Evolutionary conservation across 2,329 filamentous ascomycete species (phyloP), one percentile per base, ranked within the genome.

Genomic region (Westerdykella sp.): DNA sequence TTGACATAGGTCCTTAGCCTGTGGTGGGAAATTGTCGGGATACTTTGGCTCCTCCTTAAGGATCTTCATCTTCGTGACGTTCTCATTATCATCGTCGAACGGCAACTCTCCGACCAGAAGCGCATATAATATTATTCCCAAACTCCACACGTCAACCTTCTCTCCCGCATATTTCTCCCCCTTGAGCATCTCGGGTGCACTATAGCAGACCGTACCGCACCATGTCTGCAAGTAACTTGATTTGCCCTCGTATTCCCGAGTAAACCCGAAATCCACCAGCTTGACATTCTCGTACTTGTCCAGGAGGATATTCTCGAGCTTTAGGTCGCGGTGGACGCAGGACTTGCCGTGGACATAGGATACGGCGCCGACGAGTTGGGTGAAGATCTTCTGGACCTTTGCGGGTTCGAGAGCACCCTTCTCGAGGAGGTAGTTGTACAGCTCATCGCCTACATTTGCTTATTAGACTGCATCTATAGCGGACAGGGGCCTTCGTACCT

Each of bases 241-340:
- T 57, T 94, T 89, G 47, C 91, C 91, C 68, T 96, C 89, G 66
- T 98, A 98, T 69, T 98, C 93, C 53, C 93, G 79, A 10, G 93
- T 98, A 63, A 98, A 98, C 14, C 93, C 93, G 71, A 98, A 98
- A 66, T 98, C 93, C 54, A 94, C 91, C 47, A 98, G 73, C 70
- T 98, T 98, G 55, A 98, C 93, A 60, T 97, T 95, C 63, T 94
- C 91, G 62, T 96, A 78, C 67, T 94, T 97, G 72, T 98, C 93
- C 54, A 98, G 78, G 37, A 98, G 73, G 45, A 98, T 96, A 61
- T 95, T 95, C 65, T 98, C 93, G 59, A 98, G 77, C 69, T 98
- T 98, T 42, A 98, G 73, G 65, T 98, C 93, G 55, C 93, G 87
- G 67, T 98, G 93, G 28, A 98, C 93, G 63, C 93, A 98, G 5